Base-by-base conservation (phyloP, 148 eudicot species). In the Heliamphora exappendiculata region DNA sequence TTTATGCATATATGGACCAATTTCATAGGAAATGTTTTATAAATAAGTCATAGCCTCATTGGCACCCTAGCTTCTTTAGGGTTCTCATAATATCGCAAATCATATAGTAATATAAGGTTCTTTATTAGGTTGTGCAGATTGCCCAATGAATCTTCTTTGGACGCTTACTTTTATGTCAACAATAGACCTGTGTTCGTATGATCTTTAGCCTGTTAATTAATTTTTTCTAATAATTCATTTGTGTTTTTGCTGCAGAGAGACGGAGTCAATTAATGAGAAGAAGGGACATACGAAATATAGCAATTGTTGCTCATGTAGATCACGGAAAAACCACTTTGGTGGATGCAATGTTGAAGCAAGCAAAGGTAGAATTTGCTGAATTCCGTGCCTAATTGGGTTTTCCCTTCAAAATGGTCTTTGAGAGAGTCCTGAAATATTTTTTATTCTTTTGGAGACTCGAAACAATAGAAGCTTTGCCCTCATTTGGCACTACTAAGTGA, bases 281-380 rank as follows among this genome's bases (percentile, higher is more conserved):
- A 89, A 86, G 77, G 62, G 99, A 91, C 78, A 81, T 96, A 34
- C 84, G 99, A 72, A 96, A 96, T 85, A 96, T 96, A 45, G 99
- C 99, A 10, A 96, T 95, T 82, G 98, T 96, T 79, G 99, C 99
- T 71, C 99, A 96, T 81, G 99, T 96, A 14, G 99, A 96, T 85
- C 99, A 96, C 78, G 99, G 99, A 60, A 96, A 96, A 85, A 96
- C 99, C 14, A 96, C 99, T 55, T 68, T 96, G 53, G 98, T 96
- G 70, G 99, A 96, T 83, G 80, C 97, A n/a, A 93, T 96, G 99
- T 82, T 96, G 80, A 96, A 84, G 83, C 99, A 96, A 89, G 88
- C 99, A 68, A 96, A 96, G 90, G 99, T 93, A 75, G 14, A 50
- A 65, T 33, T 29, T 51, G 22, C 12, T 19, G 13, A 68, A 45